A percentile compares a stretch with the other conserved stretches of the same genome.
These are phyloP conservation scores for Mallotus repandus DNA, from an alignment of 441 rosid genomes.

Conservation along the genomic window DNA sequence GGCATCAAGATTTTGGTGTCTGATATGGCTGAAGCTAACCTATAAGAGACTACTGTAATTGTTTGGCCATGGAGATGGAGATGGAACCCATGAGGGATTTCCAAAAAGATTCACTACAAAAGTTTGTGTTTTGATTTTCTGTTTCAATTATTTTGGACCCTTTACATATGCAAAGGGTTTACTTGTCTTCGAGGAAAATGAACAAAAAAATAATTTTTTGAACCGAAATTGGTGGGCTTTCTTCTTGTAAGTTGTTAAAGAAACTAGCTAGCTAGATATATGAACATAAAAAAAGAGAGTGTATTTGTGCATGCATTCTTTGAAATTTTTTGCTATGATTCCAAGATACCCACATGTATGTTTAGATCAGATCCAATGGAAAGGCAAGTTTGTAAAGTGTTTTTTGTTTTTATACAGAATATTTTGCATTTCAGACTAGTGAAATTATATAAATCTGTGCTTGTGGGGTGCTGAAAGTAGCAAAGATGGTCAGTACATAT, in stretches of 20 bases:
- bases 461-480: no score
- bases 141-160: conserved; percentile 19
- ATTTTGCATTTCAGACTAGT: not conserved
- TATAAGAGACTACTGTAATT: no score
- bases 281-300: not conserved
- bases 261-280: no score
- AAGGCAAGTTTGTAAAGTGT: not conserved
- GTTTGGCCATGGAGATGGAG: not conserved
- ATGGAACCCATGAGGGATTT: not conserved
- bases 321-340: not conserved
- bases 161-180: not conserved
- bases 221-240: not conserved
- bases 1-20: conserved; percentile 30
- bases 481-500: no score
- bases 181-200: conserved; percentile 25
- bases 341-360: not conserved
- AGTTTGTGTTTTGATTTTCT: conserved; percentile 7
- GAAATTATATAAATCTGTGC: no score
- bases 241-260: not conserved
- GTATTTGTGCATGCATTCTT: not conserved
- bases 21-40: not conserved
- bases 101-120: conserved; percentile 10
- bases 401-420: not conserved
- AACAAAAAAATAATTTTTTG: conserved; percentile 5
- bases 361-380: not conserved